A percentile compares a stretch with the other conserved stretches of the same genome.
phyloP scores from a whole-genome alignment of 495 filamentous ascomycete genomes.

The Friedmanniomyces endolithicus region DNA sequence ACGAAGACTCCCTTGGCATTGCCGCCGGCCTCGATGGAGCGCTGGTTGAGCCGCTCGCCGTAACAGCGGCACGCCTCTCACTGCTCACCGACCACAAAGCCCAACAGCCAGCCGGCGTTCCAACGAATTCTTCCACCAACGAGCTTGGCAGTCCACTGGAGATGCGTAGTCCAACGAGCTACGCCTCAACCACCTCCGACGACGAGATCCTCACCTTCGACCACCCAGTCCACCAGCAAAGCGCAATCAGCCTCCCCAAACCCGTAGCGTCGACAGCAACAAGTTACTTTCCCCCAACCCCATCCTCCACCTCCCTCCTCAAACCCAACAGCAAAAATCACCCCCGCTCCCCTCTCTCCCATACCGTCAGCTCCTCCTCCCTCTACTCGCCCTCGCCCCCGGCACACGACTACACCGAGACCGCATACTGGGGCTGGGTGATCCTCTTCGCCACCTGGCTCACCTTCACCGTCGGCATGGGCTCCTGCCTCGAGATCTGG shows the following conservation, averaged over 20 bases:
- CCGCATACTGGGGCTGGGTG: conserved; percentile 94
- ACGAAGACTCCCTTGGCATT: conserved; percentile 21
- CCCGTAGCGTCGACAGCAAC: conserved; percentile 25
- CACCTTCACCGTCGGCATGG: conserved; percentile 91
- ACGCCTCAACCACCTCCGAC: conserved; percentile 66
- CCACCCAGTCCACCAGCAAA: conserved; percentile 15
- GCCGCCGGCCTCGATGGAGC: conserved; percentile 24
- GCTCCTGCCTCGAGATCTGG: conserved; percentile 93
- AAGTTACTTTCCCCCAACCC: conserved; percentile 43
- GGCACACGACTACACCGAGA: conserved; percentile 76
- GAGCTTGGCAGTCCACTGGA: conserved; percentile 24
- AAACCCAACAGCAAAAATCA: conserved; percentile 36
- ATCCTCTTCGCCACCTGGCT: conserved; percentile 81
- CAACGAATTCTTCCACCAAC: neutral
- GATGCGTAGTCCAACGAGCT: conserved; percentile 42
- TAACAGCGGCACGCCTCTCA: conserved; percentile 5
- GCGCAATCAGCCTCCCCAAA: conserved; percentile 21
- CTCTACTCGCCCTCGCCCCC: conserved; percentile 34
- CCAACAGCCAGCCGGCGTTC: neutral
- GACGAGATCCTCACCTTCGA: conserved; percentile 56
- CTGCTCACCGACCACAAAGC: conserved; percentile 15
- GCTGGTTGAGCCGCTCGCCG: conserved; percentile 15
- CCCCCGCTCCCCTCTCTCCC: conserved; percentile 10
- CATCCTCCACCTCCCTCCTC: conserved; percentile 40
- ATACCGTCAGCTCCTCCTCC: conserved; percentile 29